Evolutionary conservation across 2,329 filamentous ascomycete species (phyloP).

Genomic region (Ophiostoma triangulosporum): DNA sequence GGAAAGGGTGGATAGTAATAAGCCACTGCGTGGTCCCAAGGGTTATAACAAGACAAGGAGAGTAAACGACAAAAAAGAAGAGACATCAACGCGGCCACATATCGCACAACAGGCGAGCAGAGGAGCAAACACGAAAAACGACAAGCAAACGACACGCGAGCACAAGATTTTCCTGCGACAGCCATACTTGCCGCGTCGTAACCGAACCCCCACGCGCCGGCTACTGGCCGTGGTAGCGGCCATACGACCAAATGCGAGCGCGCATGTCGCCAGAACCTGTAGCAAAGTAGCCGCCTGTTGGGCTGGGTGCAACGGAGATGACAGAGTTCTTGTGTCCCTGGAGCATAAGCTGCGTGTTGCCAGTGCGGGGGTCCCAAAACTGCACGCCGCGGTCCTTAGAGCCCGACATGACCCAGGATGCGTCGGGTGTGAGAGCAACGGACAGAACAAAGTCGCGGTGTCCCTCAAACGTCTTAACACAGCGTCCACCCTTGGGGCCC

Average conservation of each 20-base stretch:
- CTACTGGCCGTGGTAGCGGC: constrained; percentile 22
- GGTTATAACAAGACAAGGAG: constrained; percentile 2
- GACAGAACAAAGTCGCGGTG: constrained; percentile 96
- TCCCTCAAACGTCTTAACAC: constrained; percentile 91
- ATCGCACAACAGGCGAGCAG: not conserved
- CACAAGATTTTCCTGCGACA: too few relatives aligned
- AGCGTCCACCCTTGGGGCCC: constrained; percentile 73
- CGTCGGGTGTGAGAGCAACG: constrained; percentile 87
- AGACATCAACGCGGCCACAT: not conserved
- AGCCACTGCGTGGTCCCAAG: not conserved
- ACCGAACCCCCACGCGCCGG: too few relatives aligned
- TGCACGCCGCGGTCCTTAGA: constrained; percentile 96
- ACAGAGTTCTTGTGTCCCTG: constrained; percentile 99
- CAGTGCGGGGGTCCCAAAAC: constrained; percentile 94
- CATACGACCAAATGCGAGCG: constrained; percentile 90
- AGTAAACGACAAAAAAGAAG: not conserved
- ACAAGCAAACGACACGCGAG: constrained; percentile 2
- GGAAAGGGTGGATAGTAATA: not conserved
- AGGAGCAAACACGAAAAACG: not conserved
- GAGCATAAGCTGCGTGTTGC: constrained; percentile 91
- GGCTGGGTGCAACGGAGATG: constrained; percentile 91
- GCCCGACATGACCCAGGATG: constrained; percentile 89
- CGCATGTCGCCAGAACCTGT: constrained; percentile 97
- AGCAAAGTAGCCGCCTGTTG: constrained; percentile 75
- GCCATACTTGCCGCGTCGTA: too few relatives aligned